Evolutionary conservation across 1,139 yeast species (phyloP).

Genomic region (Diutina pseudorugosa): DNA sequence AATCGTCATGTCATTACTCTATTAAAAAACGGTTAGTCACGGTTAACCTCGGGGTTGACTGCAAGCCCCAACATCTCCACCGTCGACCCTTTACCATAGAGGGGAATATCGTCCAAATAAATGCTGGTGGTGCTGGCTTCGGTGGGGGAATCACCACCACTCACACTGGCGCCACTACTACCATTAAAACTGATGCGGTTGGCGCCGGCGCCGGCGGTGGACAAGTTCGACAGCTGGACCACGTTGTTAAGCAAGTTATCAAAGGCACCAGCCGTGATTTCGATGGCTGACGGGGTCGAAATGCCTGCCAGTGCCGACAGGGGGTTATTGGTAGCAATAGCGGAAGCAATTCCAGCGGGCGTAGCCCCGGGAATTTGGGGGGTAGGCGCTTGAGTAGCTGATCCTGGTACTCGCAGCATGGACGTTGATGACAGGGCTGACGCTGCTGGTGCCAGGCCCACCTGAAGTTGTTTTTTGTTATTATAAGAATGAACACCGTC

Average conservation of each 20-base stretch:
- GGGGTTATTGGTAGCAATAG: not conserved
- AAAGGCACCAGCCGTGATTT: slow-evolving; percentile 19
- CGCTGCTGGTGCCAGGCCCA: not conserved
- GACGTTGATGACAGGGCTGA: not conserved
- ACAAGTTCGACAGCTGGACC: slow-evolving; percentile 7
- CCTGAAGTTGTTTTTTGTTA: not conserved
- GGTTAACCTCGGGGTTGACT: slow-evolving; percentile 13
- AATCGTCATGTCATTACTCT: not conserved
- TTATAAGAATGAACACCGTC: slow-evolving; percentile 26
- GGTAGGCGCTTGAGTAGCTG: not conserved
- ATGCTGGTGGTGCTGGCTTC: slow-evolving; percentile 13
- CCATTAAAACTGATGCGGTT: not conserved
- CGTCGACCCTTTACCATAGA: slow-evolving; percentile 29
- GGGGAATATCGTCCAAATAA: slow-evolving; percentile 27
- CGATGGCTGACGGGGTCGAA: slow-evolving; percentile 7
- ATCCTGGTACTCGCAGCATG: not conserved
- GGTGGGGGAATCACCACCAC: slow-evolving; percentile 6
- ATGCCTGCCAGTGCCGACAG: not conserved
- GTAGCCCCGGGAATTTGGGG: not conserved
- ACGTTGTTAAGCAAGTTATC: slow-evolving; percentile 20
- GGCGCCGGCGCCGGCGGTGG: not conserved
- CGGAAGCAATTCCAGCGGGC: not conserved
- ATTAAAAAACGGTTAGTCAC: not conserved
- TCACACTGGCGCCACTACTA: not conserved
- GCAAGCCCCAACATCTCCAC: slow-evolving; percentile 23